These are phyloP conservation scores for Dioscorea alata DNA, from an alignment of 106 monocot genomes.

Conservation along the genomic window DNA sequence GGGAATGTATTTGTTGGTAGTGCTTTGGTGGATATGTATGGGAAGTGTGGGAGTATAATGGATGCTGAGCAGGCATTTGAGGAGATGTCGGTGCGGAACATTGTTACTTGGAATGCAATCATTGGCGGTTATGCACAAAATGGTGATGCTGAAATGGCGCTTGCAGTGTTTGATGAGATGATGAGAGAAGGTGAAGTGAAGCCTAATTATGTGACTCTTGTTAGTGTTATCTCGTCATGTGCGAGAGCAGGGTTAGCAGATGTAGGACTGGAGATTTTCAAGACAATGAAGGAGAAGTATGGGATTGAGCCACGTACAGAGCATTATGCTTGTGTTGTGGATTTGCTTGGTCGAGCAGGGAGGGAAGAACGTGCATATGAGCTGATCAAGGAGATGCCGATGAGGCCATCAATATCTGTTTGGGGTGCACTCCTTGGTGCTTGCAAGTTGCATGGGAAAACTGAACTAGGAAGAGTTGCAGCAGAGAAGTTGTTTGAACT, in stretches of 20 bases:
- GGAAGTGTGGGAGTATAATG: constrained; percentile 68
- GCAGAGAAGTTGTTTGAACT: constrained; percentile 68
- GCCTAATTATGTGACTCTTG: constrained; percentile 74
- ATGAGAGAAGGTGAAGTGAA: constrained; percentile 14
- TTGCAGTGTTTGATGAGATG: constrained; percentile 59
- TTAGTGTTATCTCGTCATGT: constrained; percentile 64
- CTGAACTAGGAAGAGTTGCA: constrained; percentile 59
- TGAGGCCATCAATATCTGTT: constrained; percentile 65
- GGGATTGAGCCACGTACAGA: constrained; percentile 61
- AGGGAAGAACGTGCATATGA: constrained; percentile 70
- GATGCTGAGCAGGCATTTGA: constrained; percentile 54
- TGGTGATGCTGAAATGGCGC: constrained; percentile 45
- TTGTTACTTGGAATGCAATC: constrained; percentile 75
- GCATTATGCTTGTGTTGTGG: constrained; percentile 86
- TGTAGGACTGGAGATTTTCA: constrained; percentile 57
- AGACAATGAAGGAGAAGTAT: constrained; percentile 63
- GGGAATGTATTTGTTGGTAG: constrained; percentile 67
- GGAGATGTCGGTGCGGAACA: constrained; percentile 41
- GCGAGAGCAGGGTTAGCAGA: constrained; percentile 56
- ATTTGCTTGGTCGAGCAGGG: constrained; percentile 83
- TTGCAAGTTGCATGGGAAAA: constrained; percentile 78
- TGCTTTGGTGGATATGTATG: constrained; percentile 84
- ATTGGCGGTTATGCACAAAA: constrained; percentile 62
- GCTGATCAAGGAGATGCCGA: constrained; percentile 68
- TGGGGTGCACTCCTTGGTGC: constrained; percentile 91